phyloP scores from a whole-genome alignment of 768 basidiomycete species.

The Panellus pusillus region DNA sequence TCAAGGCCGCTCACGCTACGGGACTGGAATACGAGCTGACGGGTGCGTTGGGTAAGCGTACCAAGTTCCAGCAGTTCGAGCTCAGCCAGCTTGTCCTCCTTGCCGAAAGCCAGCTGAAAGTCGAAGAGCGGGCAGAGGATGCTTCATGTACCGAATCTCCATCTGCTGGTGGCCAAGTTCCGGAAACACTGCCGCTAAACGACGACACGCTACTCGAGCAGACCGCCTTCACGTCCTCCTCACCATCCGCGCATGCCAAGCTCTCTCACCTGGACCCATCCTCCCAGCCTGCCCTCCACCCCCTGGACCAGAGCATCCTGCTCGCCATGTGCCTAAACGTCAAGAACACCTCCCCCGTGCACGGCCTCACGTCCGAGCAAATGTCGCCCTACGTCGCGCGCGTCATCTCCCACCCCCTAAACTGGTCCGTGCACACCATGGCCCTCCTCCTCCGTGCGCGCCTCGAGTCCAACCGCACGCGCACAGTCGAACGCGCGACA shows the following conservation, averaged over 20 bases:
- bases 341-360: slow-evolving; percentile 83
- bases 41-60: slow-evolving; percentile 89
- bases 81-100: slow-evolving; percentile 90
- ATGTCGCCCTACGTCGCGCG: slow-evolving; percentile 91
- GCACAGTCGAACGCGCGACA: slow-evolving; percentile 90
- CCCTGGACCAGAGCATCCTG: slow-evolving; percentile 91
- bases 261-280: slow-evolving; percentile 79
- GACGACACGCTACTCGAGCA: slow-evolving; percentile 96
- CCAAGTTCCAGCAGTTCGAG: slow-evolving; percentile 87
- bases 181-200: slow-evolving; percentile 83
- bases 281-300: slow-evolving; percentile 83
- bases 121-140: slow-evolving; percentile 6
- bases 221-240: slow-evolving; percentile 85
- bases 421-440: slow-evolving; percentile 98
- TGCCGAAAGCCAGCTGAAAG: slow-evolving; percentile 70
- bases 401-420: slow-evolving; percentile 84
- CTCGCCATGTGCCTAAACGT: slow-evolving; percentile 89
- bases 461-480: slow-evolving; percentile 82
- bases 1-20: slow-evolving; percentile 73
- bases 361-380: slow-evolving; percentile 89
- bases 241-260: slow-evolving; percentile 39
- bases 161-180: slow-evolving; percentile 40
- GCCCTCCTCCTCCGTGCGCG: slow-evolving; percentile 91
- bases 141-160: slow-evolving; percentile 7
- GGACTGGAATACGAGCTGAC: slow-evolving; percentile 88